Evolutionary conservation across 208 protist species (phyloP), one percentile per base, ranked within the genome.

Genomic region (Crithidia brevicula): DNA sequence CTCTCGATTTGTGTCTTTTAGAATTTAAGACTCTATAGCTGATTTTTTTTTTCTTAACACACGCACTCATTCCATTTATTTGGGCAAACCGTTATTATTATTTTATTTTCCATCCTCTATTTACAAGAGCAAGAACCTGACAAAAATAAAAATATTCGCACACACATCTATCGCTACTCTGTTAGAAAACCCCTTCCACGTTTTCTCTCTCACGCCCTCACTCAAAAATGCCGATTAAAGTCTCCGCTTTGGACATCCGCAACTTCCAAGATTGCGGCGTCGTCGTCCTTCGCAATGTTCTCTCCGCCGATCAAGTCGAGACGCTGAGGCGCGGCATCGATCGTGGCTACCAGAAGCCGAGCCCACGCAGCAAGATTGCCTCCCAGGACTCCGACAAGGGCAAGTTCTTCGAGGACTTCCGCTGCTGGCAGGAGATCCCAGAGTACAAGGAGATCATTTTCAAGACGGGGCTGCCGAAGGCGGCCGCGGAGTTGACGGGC

Each of bases 341-440:
- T 23, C 59, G 56, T 13, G 64, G 59, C 38, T 77, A 77, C 67
- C 10, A 33, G 4, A 34, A 71, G 40, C 75, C 71, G 15, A 85
- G 72, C 49, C 49, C 52, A 23, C 46, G 43, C 43, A 71, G 74
- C 62, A 82, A 74, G 72, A 75, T 80, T 18, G 74, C 82, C 38
- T 81, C 69, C 1, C 52, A 76, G 18, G 67, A 73, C 34, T 76
- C 51, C 62, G 74, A 85, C 72, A 79, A 51, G 16, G 82, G 72
- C 50, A 67, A 59, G 46, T 82, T 80, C 70, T 86, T 82, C 27
- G 72, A 82, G 75, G 72, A 82, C 75, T 82, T 88, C 61, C 67
- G 74, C 33, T 81, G 75, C 61, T 82, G 78, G 75, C 45, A 69
- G 57, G 52, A 72, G 20, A 73, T 84, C 40, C 74, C 78, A 15